Conservation (phyloP, 164 flowering plant genomes). For the Kingdonia uniflora region DNA sequence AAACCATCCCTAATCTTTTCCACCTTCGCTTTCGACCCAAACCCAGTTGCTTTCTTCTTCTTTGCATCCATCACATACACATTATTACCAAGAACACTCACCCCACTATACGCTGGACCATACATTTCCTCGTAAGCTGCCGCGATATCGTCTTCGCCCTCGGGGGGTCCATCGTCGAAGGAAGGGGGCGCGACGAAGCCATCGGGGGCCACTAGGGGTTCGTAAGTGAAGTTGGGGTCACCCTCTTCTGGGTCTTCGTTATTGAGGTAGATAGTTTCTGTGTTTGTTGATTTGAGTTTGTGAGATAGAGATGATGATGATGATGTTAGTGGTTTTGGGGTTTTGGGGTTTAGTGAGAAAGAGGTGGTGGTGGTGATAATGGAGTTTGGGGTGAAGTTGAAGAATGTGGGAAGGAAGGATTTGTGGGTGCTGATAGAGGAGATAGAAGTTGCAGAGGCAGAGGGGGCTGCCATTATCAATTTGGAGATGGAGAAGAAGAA, state of each 20-base stretch:
- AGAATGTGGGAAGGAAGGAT: conserved; percentile 11
- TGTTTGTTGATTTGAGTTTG: conserved; percentile 22
- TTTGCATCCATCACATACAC: conserved; percentile 64
- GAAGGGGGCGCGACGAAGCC: conserved; percentile 50
- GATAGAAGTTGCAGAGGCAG: conserved; percentile 25
- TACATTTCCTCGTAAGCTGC: conserved; percentile 76
- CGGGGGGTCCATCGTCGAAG: conserved; percentile 60
- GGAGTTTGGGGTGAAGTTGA: conserved; percentile 4
- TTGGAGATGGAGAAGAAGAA: not conserved
- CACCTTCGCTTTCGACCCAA: conserved; percentile 39
- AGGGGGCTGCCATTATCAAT: not conserved
- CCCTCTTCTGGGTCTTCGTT: conserved; percentile 33
- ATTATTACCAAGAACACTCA: conserved; percentile 56
- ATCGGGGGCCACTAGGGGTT: conserved; percentile 50
- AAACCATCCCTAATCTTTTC: conserved; percentile 77
- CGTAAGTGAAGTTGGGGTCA: conserved; percentile 16
- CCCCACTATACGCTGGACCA: conserved; percentile 84
- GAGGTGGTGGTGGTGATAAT: not conserved
- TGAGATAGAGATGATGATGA: conserved; percentile 10
- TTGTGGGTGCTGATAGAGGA: conserved; percentile 23
- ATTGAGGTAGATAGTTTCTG: conserved; percentile 54
- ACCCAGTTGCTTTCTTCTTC: conserved; percentile 40
- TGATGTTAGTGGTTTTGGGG: conserved; percentile 8
- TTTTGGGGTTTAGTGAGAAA: conserved; percentile 13
- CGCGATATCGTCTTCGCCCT: conserved; percentile 73